Evolutionary conservation across 2,329 filamentous ascomycete species (phyloP).

Genomic region (Fusarium burgessii): DNA sequence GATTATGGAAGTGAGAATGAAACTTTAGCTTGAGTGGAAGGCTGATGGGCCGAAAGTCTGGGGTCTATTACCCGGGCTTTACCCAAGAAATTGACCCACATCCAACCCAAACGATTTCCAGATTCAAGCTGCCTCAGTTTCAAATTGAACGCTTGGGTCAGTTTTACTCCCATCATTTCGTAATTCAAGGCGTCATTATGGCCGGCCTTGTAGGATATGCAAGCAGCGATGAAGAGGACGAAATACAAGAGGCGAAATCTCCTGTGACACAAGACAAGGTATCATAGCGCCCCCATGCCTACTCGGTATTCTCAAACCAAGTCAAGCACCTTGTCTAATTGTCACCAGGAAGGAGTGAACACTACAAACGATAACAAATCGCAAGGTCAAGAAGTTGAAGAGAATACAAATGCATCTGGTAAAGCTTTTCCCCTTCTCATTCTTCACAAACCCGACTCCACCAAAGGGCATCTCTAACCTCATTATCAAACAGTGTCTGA

Average conservation of each 20-base stretch:
- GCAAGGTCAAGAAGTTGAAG: constrained; percentile 6
- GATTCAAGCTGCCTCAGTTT: constrained; percentile 27
- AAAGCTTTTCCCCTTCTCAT: neutral
- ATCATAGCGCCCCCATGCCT: neutral
- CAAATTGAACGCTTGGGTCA: neutral
- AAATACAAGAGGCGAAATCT: constrained; percentile 37
- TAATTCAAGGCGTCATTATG: constrained; percentile 45
- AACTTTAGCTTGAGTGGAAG: constrained; percentile 26
- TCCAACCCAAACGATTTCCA: constrained; percentile 24
- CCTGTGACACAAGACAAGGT: constrained; percentile 18
- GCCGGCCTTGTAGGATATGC: constrained; percentile 62
- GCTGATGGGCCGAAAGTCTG: constrained; percentile 19
- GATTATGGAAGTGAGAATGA: constrained; percentile 11
- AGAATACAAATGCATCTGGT: constrained; percentile 16
- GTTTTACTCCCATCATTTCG: constrained; percentile 5
- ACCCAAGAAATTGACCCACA: constrained; percentile 8
- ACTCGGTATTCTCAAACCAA: neutral
- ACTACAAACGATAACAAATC: neutral
- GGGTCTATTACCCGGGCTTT: constrained; percentile 26
- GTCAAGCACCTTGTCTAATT: constrained; percentile 13
- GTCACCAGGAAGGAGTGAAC: constrained; percentile 13
- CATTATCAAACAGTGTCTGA: constrained; percentile 8
- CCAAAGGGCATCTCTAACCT: neutral
- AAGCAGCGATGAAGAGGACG: constrained; percentile 65
- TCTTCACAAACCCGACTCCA: neutral